phyloP scores from a whole-genome alignment of 345 rosid species.

The Cochlearia excelsa region DNA sequence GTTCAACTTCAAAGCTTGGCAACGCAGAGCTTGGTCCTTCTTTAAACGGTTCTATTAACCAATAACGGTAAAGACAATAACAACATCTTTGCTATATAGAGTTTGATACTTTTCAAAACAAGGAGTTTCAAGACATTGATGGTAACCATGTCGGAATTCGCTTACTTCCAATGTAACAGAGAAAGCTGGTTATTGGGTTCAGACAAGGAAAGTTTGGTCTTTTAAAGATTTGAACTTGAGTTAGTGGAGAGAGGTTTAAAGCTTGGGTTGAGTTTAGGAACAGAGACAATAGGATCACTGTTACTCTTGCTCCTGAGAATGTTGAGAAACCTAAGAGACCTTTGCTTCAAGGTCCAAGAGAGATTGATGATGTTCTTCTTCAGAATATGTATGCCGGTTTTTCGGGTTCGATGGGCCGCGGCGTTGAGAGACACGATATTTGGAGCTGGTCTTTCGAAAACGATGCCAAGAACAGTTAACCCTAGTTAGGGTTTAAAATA shows the following conservation, averaged over 20 bases:
- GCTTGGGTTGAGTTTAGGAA: slow-evolving; percentile 36
- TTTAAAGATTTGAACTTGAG: slow-evolving; percentile 32
- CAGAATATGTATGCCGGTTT: slow-evolving; percentile 34
- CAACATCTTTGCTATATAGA: slow-evolving; percentile 20
- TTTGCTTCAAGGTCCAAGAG: slow-evolving; percentile 31
- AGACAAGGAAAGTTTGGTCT: slow-evolving; percentile 29
- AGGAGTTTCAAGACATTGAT: slow-evolving; percentile 32
- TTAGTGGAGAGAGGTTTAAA: slow-evolving; percentile 34
- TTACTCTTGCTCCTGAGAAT: slow-evolving; percentile 33
- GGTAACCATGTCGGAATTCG: slow-evolving; percentile 47
- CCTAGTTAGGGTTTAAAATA: too few species aligned
- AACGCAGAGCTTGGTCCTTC: too few species aligned
- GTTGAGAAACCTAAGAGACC: slow-evolving; percentile 34
- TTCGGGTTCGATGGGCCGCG: slow-evolving; percentile 37
- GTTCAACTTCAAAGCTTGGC: too few species aligned
- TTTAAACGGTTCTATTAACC: too few species aligned
- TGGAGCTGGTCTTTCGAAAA: slow-evolving; percentile 38
- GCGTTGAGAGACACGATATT: slow-evolving; percentile 30
- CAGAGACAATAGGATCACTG: slow-evolving; percentile 17
- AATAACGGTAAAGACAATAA: too few species aligned
- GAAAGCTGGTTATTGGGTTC: slow-evolving; percentile 36
- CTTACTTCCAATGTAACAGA: slow-evolving; percentile 26
- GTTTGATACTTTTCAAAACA: slow-evolving; percentile 30
- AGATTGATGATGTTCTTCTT: slow-evolving; percentile 31
- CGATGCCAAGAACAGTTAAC: slow-evolving; percentile 20